Conservation (phyloP, 768 basidiomycete genomes). For the Tylopilus balloui region DNA sequence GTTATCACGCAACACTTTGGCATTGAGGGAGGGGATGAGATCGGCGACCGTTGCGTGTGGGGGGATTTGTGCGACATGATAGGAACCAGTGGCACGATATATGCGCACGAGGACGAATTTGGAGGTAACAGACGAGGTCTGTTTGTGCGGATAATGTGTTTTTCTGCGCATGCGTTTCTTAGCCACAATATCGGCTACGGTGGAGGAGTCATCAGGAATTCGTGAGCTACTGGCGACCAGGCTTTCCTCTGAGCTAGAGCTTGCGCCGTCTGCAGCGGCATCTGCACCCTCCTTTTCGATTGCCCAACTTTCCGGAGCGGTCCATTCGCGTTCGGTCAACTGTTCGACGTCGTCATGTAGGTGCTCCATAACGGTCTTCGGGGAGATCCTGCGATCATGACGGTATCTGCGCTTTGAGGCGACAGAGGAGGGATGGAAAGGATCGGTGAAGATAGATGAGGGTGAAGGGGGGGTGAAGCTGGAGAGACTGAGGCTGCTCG, state of each 20-base stretch:
- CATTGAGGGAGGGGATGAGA: slow-evolving; percentile 56
- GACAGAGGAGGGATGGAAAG: slow-evolving; percentile 27
- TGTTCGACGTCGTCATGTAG: slow-evolving; percentile 11
- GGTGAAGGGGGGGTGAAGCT: slow-evolving; percentile 39
- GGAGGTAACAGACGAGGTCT: slow-evolving; percentile 9
- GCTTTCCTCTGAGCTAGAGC: slow-evolving; percentile 40
- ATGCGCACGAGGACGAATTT: slow-evolving; percentile 63
- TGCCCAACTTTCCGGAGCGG: slow-evolving; percentile 73
- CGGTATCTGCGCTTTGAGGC: slow-evolving; percentile 21
- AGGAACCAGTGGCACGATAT: slow-evolving; percentile 67
- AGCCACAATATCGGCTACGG: slow-evolving; percentile 7
- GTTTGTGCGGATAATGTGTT: slow-evolving; percentile 18
- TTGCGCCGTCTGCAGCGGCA: slow-evolving; percentile 32
- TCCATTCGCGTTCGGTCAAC: slow-evolving; percentile 46
- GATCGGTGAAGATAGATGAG: slow-evolving; percentile 34
- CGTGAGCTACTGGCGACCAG: slow-evolving; percentile 16
- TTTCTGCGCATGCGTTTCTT: slow-evolving; percentile 27
- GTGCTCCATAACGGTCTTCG: slow-evolving; percentile 36
- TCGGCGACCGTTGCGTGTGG: slow-evolving; percentile 64
- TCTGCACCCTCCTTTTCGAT: slow-evolving; percentile 50
- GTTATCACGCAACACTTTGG: slow-evolving; percentile 47
- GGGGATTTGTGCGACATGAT: slow-evolving; percentile 63
- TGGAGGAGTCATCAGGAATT: slow-evolving; percentile 12
- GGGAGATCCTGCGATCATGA: slow-evolving; percentile 45
- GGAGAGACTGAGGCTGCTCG: slow-evolving; percentile 36